phyloP scores from a whole-genome alignment of 1,139 yeast species.

The Candida tetrigidarum region DNA sequence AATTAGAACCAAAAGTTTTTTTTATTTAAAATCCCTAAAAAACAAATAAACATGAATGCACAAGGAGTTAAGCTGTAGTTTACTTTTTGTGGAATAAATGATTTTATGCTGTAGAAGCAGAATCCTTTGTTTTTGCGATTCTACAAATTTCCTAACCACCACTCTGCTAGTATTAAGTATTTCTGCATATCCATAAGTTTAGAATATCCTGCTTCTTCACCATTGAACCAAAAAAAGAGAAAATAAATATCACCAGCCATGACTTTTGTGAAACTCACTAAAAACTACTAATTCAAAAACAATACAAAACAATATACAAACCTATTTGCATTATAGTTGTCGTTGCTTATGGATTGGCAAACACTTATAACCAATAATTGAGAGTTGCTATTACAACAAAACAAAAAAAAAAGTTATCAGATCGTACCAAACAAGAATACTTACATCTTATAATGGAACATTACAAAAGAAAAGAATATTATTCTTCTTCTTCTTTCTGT shows the following conservation, averaged over 20 bases:
- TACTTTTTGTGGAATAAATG: slow-evolving; percentile 2
- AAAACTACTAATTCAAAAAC: too few relatives aligned
- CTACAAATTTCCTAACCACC: neutral
- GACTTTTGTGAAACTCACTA: neutral
- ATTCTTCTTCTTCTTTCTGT: too few relatives aligned
- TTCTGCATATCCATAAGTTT: slow-evolving; percentile 1
- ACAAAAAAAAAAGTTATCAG: neutral
- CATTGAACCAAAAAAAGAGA: neutral
- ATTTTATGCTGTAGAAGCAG: neutral
- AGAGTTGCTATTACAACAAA: too few relatives aligned
- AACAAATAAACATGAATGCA: slow-evolving; percentile 1
- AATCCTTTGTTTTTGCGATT: neutral
- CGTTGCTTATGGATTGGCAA: neutral
- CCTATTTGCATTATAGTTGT: too few relatives aligned
- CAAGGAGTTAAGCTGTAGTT: too few relatives aligned
- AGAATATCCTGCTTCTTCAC: neutral
- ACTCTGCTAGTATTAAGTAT: neutral
- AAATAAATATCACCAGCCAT: neutral
- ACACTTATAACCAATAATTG: neutral
- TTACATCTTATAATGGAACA: neutral
- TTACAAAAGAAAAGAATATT: neutral
- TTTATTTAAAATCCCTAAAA: too few relatives aligned
- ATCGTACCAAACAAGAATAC: too few relatives aligned
- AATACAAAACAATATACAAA: too few relatives aligned
- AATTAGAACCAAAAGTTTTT: too few relatives aligned